Conservation (phyloP, 2,329 filamentous ascomycete genomes). For the Coniochaeta hoffmannii region DNA sequence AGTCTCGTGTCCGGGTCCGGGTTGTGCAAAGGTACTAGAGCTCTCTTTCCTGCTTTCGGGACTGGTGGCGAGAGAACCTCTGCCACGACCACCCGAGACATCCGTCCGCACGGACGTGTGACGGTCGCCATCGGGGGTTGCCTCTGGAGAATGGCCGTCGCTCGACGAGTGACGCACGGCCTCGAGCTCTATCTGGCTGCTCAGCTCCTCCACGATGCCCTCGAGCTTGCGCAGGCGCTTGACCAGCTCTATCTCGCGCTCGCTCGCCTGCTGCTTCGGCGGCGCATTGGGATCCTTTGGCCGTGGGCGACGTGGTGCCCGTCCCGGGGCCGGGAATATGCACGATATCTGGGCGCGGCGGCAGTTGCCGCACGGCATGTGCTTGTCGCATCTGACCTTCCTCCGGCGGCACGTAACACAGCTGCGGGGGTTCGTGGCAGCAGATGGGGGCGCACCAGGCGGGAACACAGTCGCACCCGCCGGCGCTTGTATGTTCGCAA, state of each 20-base stretch:
- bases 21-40: background rate
- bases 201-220: slow-evolving; percentile 65
- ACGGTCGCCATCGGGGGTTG: slow-evolving; percentile 15
- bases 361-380: slow-evolving; percentile 70
- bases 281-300: slow-evolving; percentile 57
- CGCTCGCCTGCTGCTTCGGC: slow-evolving; percentile 50
- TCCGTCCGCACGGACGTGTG: slow-evolving; percentile 12
- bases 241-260: slow-evolving; percentile 61
- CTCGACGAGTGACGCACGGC: slow-evolving; percentile 27
- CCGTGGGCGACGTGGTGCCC: slow-evolving; percentile 60
- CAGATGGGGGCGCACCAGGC: slow-evolving; percentile 15
- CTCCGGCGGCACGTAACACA: slow-evolving; percentile 38
- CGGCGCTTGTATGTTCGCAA: slow-evolving; percentile 7
- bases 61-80: slow-evolving; percentile 12
- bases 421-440: slow-evolving; percentile 38
- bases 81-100: slow-evolving; percentile 11
- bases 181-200: slow-evolving; percentile 55
- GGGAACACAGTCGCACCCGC: slow-evolving; percentile 19
- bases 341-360: slow-evolving; percentile 63
- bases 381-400: slow-evolving; percentile 68
- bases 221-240: slow-evolving; percentile 67
- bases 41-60: slow-evolving; percentile 3
- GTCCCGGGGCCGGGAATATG: slow-evolving; percentile 66
- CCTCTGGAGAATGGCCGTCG: slow-evolving; percentile 30
- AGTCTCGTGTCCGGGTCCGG: slow-evolving; percentile 2